These are phyloP conservation scores for Aspergillus calidoustus DNA, from an alignment of 2,329 filamentous ascomycete genomes.

Conservation along the genomic window DNA sequence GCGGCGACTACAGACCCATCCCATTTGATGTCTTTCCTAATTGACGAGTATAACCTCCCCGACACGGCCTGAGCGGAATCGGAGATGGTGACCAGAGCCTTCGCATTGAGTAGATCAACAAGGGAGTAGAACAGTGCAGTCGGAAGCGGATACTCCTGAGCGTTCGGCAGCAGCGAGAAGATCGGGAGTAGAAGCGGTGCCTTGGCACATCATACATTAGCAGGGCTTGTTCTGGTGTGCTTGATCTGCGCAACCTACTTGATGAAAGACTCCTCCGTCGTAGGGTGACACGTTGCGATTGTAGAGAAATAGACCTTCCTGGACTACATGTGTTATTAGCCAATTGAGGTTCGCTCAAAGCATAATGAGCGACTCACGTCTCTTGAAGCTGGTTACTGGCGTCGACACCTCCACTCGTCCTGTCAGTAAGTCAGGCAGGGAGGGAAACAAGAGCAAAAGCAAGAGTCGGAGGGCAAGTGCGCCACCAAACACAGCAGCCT, in stretches of 20 bases:
- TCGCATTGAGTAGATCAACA: constrained; percentile 80
- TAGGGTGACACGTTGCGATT: constrained; percentile 96
- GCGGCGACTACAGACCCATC: constrained; percentile 76
- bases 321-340: constrained; percentile 61
- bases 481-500: constrained; percentile 70
- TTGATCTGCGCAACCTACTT: constrained; percentile 47
- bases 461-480: constrained; percentile 79
- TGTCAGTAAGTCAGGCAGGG: constrained; percentile 81
- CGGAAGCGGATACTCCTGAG: constrained; percentile 68
- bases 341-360: not conserved
- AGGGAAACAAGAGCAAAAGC: constrained; percentile 80
- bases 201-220: constrained; percentile 46
- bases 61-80: constrained; percentile 76
- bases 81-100: constrained; percentile 78
- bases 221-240: not conserved
- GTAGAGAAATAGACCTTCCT: constrained; percentile 96
- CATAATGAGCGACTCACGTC: constrained; percentile 65
- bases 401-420: constrained; percentile 96
- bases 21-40: constrained; percentile 75
- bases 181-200: constrained; percentile 88
- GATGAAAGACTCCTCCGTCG: constrained; percentile 83
- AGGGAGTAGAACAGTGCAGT: constrained; percentile 80
- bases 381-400: constrained; percentile 96
- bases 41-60: constrained; percentile 78
- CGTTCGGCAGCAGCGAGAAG: constrained; percentile 83